phyloP scores from a whole-genome alignment of 495 filamentous ascomycete genomes.

The Entonaema liquescens region DNA sequence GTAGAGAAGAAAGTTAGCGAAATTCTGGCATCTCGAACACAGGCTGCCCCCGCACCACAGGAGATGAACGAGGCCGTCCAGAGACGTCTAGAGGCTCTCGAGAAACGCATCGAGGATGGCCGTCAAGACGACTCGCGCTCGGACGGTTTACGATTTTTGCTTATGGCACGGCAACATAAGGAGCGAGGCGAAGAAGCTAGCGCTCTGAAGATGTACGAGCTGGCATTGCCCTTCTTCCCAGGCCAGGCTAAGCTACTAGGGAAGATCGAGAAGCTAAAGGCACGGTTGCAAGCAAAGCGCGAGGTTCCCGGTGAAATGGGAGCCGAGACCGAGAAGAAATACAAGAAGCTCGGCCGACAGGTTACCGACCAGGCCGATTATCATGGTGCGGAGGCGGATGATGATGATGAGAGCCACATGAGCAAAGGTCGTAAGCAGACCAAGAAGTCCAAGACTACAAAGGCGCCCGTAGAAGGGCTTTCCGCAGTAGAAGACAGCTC shows the following conservation, averaged over 20 bases:
- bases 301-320: slow-evolving; percentile 33
- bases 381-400: slow-evolving; percentile 56
- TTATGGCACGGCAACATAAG: slow-evolving; percentile 93
- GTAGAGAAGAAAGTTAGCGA: slow-evolving; percentile 91
- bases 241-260: slow-evolving; percentile 78
- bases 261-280: slow-evolving; percentile 78
- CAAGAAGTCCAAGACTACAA: slow-evolving; percentile 48
- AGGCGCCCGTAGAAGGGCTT: slow-evolving; percentile 19
- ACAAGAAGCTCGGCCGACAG: slow-evolving; percentile 24
- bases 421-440: slow-evolving; percentile 45
- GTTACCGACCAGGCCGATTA: slow-evolving; percentile 43
- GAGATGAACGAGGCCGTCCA: slow-evolving; percentile 80
- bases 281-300: slow-evolving; percentile 62
- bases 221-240: slow-evolving; percentile 86
- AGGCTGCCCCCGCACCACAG: slow-evolving; percentile 57
- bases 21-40: slow-evolving; percentile 75
- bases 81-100: slow-evolving; percentile 80
- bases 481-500: slow-evolving; percentile 37
- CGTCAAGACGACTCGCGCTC: slow-evolving; percentile 75
- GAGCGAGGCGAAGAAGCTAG: slow-evolving; percentile 79
- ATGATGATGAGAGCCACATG: slow-evolving; percentile 57
- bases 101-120: slow-evolving; percentile 76
- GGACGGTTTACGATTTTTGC: slow-evolving; percentile 81
- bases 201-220: slow-evolving; percentile 85
- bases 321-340: slow-evolving; percentile 27